A percentile compares a stretch with the other conserved stretches of the same genome.
These are phyloP conservation scores for Stevia rebaudiana DNA, from an alignment of 140 eudicot species.

Conservation along the genomic window DNA sequence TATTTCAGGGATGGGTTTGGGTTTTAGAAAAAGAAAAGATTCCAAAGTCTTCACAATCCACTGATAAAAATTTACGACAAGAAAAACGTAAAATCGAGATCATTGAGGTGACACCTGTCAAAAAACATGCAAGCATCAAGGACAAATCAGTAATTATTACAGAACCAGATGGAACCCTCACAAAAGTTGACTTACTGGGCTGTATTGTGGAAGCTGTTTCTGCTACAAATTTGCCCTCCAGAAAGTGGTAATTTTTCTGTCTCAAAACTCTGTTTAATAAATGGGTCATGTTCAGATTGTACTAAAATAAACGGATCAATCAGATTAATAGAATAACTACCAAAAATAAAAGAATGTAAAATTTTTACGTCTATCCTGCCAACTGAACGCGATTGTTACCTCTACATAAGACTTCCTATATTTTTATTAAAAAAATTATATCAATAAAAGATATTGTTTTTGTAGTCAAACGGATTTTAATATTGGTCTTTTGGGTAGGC, in stretches of 20 bases:
- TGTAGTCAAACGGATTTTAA: too few relatives aligned
- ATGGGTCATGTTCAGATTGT: too few relatives aligned
- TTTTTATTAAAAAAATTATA: too few relatives aligned
- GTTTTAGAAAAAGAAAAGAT: conserved; percentile 65
- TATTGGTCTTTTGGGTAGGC: too few relatives aligned
- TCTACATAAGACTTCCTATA: too few relatives aligned
- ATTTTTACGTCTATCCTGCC: too few relatives aligned
- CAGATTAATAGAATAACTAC: too few relatives aligned
- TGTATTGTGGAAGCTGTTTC: conserved; percentile 80
- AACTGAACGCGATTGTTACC: too few relatives aligned
- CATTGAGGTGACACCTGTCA: conserved; percentile 71
- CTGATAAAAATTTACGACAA: conserved; percentile 41
- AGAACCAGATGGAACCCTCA: conserved; percentile 58
- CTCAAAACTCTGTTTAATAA: too few relatives aligned
- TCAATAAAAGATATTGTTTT: too few relatives aligned
- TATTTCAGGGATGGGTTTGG: conserved; percentile 74
- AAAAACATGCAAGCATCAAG: conserved; percentile 64
- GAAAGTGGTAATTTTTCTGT: conserved; percentile 66
- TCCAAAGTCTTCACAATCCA: conserved; percentile 39
- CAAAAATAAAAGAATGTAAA: too few relatives aligned
- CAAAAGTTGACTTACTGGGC: conserved; percentile 43
- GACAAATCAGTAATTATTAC: conserved; percentile 52
- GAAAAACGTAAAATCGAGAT: conserved; percentile 61
- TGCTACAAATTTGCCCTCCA: conserved; percentile 61
- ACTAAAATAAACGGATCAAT: too few relatives aligned